Conservation (phyloP, 805 yeast genomes). For the Schizosaccharomyces octosporus region DNA sequence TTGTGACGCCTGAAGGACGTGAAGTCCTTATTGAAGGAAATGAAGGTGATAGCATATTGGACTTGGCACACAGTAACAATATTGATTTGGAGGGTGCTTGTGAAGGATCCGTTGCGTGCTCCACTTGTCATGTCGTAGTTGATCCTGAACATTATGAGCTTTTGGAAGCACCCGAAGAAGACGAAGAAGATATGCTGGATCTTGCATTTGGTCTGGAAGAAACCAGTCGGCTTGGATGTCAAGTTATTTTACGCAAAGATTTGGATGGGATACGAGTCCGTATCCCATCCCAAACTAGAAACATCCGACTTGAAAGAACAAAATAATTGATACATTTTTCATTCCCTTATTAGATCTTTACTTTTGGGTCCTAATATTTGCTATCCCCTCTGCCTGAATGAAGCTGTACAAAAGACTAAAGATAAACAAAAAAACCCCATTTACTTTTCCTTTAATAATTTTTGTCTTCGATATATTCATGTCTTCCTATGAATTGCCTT, state of each 20-base stretch:
- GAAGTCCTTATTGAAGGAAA: constrained; percentile 66
- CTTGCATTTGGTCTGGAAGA: constrained; percentile 92
- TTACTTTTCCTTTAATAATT: no score
- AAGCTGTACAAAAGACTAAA: no score
- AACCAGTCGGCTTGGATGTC: constrained; percentile 76
- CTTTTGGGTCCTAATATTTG: no score
- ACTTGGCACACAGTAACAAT: constrained; percentile 82
- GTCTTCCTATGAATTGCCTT: no score
- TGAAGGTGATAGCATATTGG: constrained; percentile 76
- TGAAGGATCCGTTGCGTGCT: constrained; percentile 97
- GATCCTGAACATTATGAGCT: constrained; percentile 85
- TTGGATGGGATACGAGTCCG: constrained; percentile 87
- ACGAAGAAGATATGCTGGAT: constrained; percentile 95
- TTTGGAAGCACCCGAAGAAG: constrained; percentile 88
- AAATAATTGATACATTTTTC: background rate
- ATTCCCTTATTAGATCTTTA: no score
- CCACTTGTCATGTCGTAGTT: constrained; percentile 88
- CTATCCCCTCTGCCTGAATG: no score
- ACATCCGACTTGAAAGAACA: constrained; percentile 12
- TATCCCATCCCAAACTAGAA: constrained; percentile 90
- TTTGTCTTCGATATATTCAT: no score
- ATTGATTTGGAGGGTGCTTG: constrained; percentile 96
- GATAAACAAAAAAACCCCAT: no score
- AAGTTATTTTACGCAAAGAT: constrained; percentile 67
- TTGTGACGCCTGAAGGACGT: constrained; percentile 73